phyloP scores from a whole-genome alignment of 306 rosid genomes.

The Begonia fuchsioides region DNA sequence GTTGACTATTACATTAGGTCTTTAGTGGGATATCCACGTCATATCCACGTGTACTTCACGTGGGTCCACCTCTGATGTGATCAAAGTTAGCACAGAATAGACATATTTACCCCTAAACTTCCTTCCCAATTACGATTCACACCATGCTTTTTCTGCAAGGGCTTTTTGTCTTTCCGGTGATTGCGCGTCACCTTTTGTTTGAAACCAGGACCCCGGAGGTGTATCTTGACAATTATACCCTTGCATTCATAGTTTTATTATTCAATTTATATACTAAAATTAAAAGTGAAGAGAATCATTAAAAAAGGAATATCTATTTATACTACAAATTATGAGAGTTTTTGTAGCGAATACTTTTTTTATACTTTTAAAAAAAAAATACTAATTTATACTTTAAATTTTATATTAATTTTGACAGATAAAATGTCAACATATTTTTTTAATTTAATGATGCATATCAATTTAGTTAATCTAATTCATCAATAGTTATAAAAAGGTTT shows the following conservation, averaged over 20 bases:
- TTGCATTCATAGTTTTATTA: background rate
- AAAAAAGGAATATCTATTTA: no score
- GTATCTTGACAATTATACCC: background rate
- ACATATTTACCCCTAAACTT: constrained; percentile 4
- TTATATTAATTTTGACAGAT: no score
- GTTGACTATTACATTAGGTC: constrained; percentile 33
- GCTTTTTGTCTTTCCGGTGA: constrained; percentile 22
- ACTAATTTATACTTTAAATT: no score
- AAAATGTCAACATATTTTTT: no score
- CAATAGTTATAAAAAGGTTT: no score
- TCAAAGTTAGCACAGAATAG: background rate
- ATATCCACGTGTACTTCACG: constrained; percentile 15
- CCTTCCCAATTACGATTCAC: constrained; percentile 4
- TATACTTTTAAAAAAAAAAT: no score
- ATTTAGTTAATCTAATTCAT: no score
- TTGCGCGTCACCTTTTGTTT: constrained; percentile 6
- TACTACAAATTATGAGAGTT: no score
- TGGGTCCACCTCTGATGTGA: background rate
- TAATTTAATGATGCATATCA: no score
- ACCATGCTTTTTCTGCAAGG: constrained; percentile 17
- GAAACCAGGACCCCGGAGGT: constrained; percentile 7
- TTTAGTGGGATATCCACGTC: constrained; percentile 11
- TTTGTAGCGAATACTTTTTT: no score
- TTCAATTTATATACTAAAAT: no score
- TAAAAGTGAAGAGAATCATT: no score